Conservation (phyloP, 1,139 yeast species). For the Taiozyma sp. region DNA sequence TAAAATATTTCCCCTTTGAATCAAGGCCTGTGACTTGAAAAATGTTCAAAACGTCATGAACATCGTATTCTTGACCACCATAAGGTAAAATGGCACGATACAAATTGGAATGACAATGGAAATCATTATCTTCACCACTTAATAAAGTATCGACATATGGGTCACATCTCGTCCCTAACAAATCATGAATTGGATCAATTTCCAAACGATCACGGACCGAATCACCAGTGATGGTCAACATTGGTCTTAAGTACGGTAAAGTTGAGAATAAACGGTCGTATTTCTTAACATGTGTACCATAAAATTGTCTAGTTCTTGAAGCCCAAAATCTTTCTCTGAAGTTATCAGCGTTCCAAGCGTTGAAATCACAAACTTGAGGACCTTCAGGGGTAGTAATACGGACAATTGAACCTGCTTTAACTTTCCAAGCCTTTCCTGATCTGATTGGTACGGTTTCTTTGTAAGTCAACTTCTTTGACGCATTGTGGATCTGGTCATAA, state of each 20-base stretch:
- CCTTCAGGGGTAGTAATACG: slow-evolving; percentile 63
- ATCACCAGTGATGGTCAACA: slow-evolving; percentile 61
- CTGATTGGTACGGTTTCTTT: slow-evolving; percentile 39
- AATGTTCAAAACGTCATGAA: slow-evolving; percentile 65
- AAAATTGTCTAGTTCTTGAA: slow-evolving; percentile 61
- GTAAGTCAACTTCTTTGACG: slow-evolving; percentile 25
- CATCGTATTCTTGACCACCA: slow-evolving; percentile 62
- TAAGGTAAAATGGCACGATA: slow-evolving; percentile 53
- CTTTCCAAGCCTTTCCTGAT: slow-evolving; percentile 56
- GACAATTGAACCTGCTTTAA: slow-evolving; percentile 55
- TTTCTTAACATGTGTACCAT: slow-evolving; percentile 60
- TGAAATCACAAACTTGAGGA: slow-evolving; percentile 67
- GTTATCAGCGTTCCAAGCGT: slow-evolving; percentile 57
- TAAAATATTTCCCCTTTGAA: slow-evolving; percentile 61
- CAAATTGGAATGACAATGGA: slow-evolving; percentile 64
- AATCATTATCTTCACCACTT: slow-evolving; percentile 60
- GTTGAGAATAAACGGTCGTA: slow-evolving; percentile 63
- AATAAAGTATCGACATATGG: slow-evolving; percentile 63
- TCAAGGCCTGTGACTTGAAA: slow-evolving; percentile 68
- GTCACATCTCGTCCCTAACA: slow-evolving; percentile 65
- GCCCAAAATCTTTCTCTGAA: slow-evolving; percentile 70
- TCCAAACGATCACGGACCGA: slow-evolving; percentile 38
- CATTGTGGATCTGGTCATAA: slow-evolving; percentile 40
- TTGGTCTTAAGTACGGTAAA: slow-evolving; percentile 57
- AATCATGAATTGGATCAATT: slow-evolving; percentile 43